Evolutionary conservation across 139 green algal species (phyloP).

Genomic region (Chlamydomonas applanata): DNA sequence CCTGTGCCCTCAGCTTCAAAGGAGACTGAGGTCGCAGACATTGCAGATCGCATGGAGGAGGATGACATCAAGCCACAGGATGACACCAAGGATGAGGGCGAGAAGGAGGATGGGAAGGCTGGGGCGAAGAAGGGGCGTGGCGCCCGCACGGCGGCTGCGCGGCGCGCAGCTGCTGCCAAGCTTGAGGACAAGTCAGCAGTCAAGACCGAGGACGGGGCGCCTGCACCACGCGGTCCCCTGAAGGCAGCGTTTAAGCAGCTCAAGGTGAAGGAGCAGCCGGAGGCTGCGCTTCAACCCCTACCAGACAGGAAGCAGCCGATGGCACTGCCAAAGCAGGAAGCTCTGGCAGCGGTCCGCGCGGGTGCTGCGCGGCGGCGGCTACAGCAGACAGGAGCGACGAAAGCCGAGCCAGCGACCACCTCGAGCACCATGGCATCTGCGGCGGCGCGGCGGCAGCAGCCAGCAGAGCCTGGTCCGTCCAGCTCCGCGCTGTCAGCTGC

Average conservation of each 20-base stretch:
- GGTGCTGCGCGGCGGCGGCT: neutral
- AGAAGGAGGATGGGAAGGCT: neutral
- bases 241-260: constrained; percentile 53
- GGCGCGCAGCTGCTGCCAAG: neutral
- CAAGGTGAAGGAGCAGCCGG: constrained; percentile 32
- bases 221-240: constrained; percentile 29
- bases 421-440: constrained; percentile 16
- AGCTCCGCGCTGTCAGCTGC: no score
- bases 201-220: constrained; percentile 1
- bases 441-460: constrained; percentile 5
- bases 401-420: neutral
- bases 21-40: neutral
- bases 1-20: neutral
- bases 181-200: neutral
- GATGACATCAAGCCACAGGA: neutral
- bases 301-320: constrained; percentile 10
- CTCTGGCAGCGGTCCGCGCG: neutral
- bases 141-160: neutral
- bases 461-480: constrained; percentile 6
- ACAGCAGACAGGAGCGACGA: no score
- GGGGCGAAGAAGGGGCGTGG: neutral
- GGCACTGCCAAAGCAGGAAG: neutral
- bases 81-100: neutral
- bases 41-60: neutral
- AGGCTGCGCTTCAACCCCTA: neutral